Conservation (phyloP, 257 asterid genomes). For the Gentiana dahurica region DNA sequence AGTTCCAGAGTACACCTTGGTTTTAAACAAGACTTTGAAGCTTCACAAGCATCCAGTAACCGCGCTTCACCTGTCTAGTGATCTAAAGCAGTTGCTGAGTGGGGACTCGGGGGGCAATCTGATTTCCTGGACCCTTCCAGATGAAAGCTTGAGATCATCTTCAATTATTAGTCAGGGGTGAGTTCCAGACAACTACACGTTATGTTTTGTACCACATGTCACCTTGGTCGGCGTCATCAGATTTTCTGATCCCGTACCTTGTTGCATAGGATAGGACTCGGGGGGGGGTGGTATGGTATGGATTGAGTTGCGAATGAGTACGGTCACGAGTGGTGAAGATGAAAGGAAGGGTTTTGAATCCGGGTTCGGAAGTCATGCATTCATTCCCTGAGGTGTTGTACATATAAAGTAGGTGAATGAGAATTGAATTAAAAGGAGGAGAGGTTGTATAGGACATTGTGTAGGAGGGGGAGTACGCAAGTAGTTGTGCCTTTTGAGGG, state of each 20-base stretch:
- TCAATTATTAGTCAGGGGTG: conserved; percentile 45
- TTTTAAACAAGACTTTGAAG: conserved; percentile 78
- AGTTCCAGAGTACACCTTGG: conserved; percentile 70
- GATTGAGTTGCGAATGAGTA: background rate
- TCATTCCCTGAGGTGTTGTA: conserved; percentile 15
- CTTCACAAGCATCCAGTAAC: conserved; percentile 77
- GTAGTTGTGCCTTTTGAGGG: conserved; percentile 1
- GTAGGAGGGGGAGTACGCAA: background rate
- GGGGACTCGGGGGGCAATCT: conserved; percentile 86
- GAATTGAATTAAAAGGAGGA: background rate
- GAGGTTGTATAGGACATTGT: conserved; percentile 19
- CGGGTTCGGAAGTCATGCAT: conserved; percentile 3
- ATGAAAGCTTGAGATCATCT: conserved; percentile 60
- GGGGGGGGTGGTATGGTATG: conserved; percentile 8
- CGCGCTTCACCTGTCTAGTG: conserved; percentile 71
- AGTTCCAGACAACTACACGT: conserved; percentile 10
- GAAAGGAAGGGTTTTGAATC: conserved; percentile 3
- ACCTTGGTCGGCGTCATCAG: background rate
- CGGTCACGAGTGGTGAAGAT: background rate
- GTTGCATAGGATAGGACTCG: conserved; percentile 1
- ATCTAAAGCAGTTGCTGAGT: conserved; percentile 73
- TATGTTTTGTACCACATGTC: conserved; percentile 3
- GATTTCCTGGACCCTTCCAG: conserved; percentile 85
- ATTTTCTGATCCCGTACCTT: background rate
- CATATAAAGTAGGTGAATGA: conserved; percentile 15